phyloP scores from a whole-genome alignment of 495 filamentous ascomycete species.

The Podospora australis region DNA sequence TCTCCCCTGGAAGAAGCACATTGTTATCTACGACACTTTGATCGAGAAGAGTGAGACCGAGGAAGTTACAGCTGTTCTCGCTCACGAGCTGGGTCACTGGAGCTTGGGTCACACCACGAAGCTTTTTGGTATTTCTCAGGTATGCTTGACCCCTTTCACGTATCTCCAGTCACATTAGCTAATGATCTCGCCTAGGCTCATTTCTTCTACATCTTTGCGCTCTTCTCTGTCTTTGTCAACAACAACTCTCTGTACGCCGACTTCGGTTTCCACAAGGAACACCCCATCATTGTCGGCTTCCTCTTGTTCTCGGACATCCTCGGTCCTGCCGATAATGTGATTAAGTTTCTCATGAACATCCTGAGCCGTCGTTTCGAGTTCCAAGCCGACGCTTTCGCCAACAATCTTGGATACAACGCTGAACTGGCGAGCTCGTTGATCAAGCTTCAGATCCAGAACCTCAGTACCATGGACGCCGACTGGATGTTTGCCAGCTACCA shows the following conservation, averaged over 20 bases:
- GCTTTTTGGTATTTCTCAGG: slow-evolving; percentile 83
- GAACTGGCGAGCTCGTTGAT: slow-evolving; percentile 82
- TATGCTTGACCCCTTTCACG: slow-evolving; percentile 31
- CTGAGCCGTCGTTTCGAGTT: slow-evolving; percentile 91
- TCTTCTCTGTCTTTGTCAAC: slow-evolving; percentile 96
- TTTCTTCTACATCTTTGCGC: slow-evolving; percentile 90
- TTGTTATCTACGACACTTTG: slow-evolving; percentile 96
- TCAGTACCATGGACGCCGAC: slow-evolving; percentile 97
- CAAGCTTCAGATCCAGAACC: slow-evolving; percentile 96
- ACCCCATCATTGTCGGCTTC: slow-evolving; percentile 93
- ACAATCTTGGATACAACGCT: slow-evolving; percentile 73
- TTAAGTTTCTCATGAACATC: slow-evolving; percentile 94
- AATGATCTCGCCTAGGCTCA: slow-evolving; percentile 47
- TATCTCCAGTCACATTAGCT: not conserved
- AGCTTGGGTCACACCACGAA: slow-evolving; percentile 89
- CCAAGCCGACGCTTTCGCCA: slow-evolving; percentile 87
- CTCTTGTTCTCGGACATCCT: slow-evolving; percentile 93
- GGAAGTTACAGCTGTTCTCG: slow-evolving; percentile 91
- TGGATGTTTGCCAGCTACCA: slow-evolving; percentile 97
- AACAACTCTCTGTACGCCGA: slow-evolving; percentile 83
- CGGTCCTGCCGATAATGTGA: slow-evolving; percentile 80
- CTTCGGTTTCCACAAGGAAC: slow-evolving; percentile 80
- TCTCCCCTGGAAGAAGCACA: slow-evolving; percentile 99
- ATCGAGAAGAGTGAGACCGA: slow-evolving; percentile 88
- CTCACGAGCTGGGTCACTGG: slow-evolving; percentile 97